Base-by-base conservation (phyloP, 2,329 filamentous ascomycete genomes). In the Colletotrichum shisoi region DNA sequence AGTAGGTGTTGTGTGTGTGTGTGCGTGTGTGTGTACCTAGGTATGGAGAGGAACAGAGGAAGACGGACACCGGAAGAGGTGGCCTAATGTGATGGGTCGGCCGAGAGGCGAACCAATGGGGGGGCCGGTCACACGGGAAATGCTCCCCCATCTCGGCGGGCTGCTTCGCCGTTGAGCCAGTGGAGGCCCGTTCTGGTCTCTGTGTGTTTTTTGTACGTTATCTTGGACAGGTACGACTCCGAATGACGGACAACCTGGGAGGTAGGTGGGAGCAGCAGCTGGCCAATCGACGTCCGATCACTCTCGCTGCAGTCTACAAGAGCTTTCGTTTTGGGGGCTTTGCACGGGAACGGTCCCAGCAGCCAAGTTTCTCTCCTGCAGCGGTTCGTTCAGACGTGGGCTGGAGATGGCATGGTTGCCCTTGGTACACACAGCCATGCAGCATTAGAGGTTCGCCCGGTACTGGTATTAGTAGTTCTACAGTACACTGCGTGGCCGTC, bases 21-120 rank as follows among this genome's bases (percentile, higher is more conserved):
- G 24, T 27, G 24, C 3, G 24, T 24, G 24, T 4, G 5, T 31
- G 27, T 31, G 27, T 31, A 34, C 7, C 31, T 34, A 34, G 8
- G 27, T 31, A 31, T 53, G 49, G 19, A 37, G n/a, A 53, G 31
- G 31, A 37, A 37, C 24, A 27, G 46, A 44, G 40, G 31, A n/a
- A 9, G 34, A 24, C 19, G 21, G 8, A 19, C 53, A 21, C 52
- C 59, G 53, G 52, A 40, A 31, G 19, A 37, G 31, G 31, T 39
- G 61, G 37, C 60, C 60, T 4, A 58, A 63, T 53, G 46, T 46
- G 60, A 63, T 15, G 44, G 40, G 57, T 53, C 59, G 60, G 60
- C 63, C 63, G 63, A 57, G 63, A 48, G 31, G 24, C 60, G 40
- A 53, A 21, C 60, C 60, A 63, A 67, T 63, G 42, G 44, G 49